These are phyloP conservation scores for Plasmodium ovale DNA, from an alignment of 169 alveolate species.

Conservation along the genomic window DNA sequence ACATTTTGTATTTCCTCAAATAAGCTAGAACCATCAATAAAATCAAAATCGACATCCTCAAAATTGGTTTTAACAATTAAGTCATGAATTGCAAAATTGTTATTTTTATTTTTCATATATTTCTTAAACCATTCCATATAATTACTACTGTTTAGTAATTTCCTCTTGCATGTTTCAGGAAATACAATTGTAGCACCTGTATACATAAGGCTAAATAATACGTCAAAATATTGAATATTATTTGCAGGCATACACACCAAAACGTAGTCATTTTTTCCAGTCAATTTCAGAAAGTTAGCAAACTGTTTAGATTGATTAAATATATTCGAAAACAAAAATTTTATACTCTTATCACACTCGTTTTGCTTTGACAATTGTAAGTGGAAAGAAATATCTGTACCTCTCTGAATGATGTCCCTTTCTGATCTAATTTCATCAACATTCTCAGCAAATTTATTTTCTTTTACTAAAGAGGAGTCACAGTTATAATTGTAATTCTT, in stretches of 20 bases:
- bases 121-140: conserved; percentile 71
- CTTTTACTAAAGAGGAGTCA: not conserved
- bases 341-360: conserved; percentile 66
- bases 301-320: conserved; percentile 30
- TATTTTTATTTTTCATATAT: conserved; percentile 44
- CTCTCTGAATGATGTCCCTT: too few species aligned
- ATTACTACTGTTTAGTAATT: conserved; percentile 23
- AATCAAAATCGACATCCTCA: conserved; percentile 30
- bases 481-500: not conserved
- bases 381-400: conserved; percentile 12
- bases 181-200: conserved; percentile 27
- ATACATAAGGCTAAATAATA: conserved; percentile 30
- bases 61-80: conserved; percentile 45
- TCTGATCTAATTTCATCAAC: not conserved
- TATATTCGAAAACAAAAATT: conserved; percentile 27
- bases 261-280: conserved; percentile 9
- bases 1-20: conserved; percentile 52
- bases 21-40: conserved; percentile 53
- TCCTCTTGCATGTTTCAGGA: conserved; percentile 51
- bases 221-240: conserved; percentile 60
- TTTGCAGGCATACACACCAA: conserved; percentile 62
- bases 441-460: not conserved
- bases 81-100: conserved; percentile 48
- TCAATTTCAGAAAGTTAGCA: not conserved
- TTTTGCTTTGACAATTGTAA: conserved; percentile 62